These are phyloP conservation scores for Picea abies DNA, from an alignment of 83 land plant genomes.

Conservation along the genomic window DNA sequence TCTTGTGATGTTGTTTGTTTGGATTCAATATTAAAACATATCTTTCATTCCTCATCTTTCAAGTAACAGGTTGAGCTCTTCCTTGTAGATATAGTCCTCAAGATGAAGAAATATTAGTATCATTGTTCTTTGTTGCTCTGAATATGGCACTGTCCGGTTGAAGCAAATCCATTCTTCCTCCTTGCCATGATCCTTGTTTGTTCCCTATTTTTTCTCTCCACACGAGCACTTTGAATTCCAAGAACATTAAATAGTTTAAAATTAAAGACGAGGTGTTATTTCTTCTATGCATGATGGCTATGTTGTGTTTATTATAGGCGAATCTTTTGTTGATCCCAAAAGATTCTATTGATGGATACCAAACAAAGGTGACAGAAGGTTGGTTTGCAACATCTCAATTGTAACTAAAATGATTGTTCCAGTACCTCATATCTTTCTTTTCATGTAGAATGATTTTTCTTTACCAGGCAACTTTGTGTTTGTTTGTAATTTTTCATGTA, in stretches of 20 bases:
- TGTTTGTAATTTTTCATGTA: not conserved
- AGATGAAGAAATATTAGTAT: conserved; percentile 5
- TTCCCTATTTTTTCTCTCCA: too few species aligned
- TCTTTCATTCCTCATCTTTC: too few species aligned
- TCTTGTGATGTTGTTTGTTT: not conserved
- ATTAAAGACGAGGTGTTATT: conserved; percentile 69
- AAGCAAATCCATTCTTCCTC: conserved; percentile 37
- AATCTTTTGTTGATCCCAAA: conserved; percentile 72
- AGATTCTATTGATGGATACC: conserved; percentile 70
- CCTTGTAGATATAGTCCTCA: too few species aligned
- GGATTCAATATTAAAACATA: too few species aligned
- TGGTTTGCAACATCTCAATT: conserved; percentile 5
- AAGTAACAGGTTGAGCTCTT: too few species aligned
- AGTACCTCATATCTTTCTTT: conserved; percentile 4
- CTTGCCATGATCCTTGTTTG: not conserved
- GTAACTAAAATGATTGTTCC: not conserved
- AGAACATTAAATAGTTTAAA: too few species aligned
- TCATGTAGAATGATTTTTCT: not conserved
- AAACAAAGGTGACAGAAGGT: conserved; percentile 81
- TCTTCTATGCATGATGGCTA: conserved; percentile 80
- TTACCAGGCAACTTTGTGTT: not conserved
- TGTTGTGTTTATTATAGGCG: conserved; percentile 73
- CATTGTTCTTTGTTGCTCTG: conserved; percentile 27
- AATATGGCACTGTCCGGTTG: conserved; percentile 47
- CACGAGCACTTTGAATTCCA: too few species aligned